phyloP scores from a whole-genome alignment of 176 grass and related monocot genomes.

The Carex myosuroides region DNA sequence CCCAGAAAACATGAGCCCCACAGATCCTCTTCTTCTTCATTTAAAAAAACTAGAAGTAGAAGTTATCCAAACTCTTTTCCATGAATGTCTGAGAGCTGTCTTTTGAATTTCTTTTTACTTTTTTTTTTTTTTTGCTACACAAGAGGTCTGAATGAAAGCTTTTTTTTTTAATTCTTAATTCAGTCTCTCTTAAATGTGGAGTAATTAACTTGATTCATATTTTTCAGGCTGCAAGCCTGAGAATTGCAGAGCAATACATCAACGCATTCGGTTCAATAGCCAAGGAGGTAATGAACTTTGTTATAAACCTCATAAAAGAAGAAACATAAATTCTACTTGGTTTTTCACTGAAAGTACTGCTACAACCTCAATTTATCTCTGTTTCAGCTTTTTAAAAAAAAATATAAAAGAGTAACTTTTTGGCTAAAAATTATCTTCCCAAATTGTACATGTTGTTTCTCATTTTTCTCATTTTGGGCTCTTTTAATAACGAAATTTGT shows the following conservation, averaged over 20 bases:
- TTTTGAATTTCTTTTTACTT: neutral
- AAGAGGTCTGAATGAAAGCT: neutral
- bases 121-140: neutral
- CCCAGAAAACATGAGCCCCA: neutral
- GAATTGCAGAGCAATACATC: slow-evolving; percentile 85
- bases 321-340: neutral
- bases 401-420: neutral
- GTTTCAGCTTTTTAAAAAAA: neutral
- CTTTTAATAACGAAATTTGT: neutral
- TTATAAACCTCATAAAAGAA: neutral
- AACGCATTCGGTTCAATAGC: slow-evolving; percentile 60
- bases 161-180: neutral
- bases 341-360: neutral
- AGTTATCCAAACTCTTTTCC: neutral
- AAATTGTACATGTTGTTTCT: neutral
- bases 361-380: neutral
- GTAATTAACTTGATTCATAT: slow-evolving; percentile 3
- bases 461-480: neutral
- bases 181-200: neutral
- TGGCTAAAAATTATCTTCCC: neutral
- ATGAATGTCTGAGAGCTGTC: neutral
- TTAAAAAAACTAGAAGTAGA: neutral
- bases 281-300: slow-evolving; percentile 43
- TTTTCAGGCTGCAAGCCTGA: slow-evolving; percentile 66
- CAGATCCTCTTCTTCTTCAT: neutral